Evolutionary conservation across 2,329 filamentous ascomycete genomes (phyloP).

Genomic region (Fusarium praegraminearum): DNA sequence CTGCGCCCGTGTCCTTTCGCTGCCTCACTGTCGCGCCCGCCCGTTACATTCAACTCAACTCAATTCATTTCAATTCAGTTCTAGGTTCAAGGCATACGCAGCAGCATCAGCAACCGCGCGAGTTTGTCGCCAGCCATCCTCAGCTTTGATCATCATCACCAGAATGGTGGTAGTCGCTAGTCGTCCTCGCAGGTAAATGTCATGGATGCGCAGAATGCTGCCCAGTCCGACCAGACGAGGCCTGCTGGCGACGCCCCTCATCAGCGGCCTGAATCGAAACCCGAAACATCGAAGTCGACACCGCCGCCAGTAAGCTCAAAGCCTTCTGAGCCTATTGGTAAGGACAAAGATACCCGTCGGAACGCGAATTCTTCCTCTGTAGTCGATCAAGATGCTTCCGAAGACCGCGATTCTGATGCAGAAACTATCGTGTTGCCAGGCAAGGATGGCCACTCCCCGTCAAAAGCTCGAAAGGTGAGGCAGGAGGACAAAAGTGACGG

Average conservation of each 20-base stretch:
- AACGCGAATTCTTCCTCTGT: constrained; percentile 49
- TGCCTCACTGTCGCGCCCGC: constrained; percentile 26
- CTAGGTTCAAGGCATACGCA: constrained; percentile 32
- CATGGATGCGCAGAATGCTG: constrained; percentile 77
- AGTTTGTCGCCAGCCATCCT: constrained; percentile 45
- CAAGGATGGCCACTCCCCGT: constrained; percentile 73
- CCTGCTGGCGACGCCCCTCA: constrained; percentile 65
- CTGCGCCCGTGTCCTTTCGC: constrained; percentile 29
- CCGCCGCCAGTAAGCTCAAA: constrained; percentile 45
- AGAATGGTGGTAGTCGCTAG: constrained; percentile 70
- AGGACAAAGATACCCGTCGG: constrained; percentile 46
- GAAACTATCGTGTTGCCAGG: constrained; percentile 77
- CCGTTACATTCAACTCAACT: constrained; percentile 22
- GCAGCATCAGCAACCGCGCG: constrained; percentile 36
- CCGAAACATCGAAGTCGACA: constrained; percentile 40
- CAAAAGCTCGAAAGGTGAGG: constrained; percentile 73
- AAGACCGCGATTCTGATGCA: constrained; percentile 75
- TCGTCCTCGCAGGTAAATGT: constrained; percentile 68
- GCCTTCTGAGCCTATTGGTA: constrained; percentile 29
- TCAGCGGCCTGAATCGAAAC: constrained; percentile 54
- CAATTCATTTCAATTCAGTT: constrained; percentile 6
- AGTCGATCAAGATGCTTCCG: constrained; percentile 54
- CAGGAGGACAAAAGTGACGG: constrained; percentile 73
- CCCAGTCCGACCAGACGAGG: constrained; percentile 71
- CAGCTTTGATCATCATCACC: constrained; percentile 52